phyloP scores from a whole-genome alignment of 768 basidiomycete genomes.

The Tulasnella sp. region DNA sequence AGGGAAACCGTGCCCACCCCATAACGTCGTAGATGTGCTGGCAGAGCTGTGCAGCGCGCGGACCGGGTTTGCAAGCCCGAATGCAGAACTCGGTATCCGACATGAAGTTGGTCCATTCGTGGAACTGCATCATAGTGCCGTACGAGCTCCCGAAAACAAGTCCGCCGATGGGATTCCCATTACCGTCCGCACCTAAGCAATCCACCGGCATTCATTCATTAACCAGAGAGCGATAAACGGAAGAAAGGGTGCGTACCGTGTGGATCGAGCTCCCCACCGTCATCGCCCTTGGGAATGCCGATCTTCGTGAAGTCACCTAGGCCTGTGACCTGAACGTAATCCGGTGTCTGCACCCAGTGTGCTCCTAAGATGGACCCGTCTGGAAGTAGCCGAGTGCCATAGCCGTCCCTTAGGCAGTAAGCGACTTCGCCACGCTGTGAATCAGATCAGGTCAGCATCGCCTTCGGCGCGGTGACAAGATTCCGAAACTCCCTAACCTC shows the following conservation, averaged over 20 bases:
- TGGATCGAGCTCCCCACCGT: conserved; percentile 55
- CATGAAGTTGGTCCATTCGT: conserved; percentile 50
- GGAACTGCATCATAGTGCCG: conserved; percentile 40
- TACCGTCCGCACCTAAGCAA: conserved; percentile 16
- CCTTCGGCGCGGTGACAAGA: background rate
- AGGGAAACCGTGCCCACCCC: background rate
- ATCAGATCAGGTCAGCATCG: background rate
- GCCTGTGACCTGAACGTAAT: conserved; percentile 34
- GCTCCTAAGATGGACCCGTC: conserved; percentile 19
- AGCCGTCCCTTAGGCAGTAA: conserved; percentile 54
- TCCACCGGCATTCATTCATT: background rate
- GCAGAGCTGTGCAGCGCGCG: conserved; percentile 42
- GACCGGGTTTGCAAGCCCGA: conserved; percentile 46
- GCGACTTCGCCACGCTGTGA: conserved; percentile 36
- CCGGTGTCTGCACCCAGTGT: conserved; percentile 21
- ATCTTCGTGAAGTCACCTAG: conserved; percentile 52
- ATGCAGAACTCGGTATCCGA: conserved; percentile 47
- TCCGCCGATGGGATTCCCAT: conserved; percentile 50
- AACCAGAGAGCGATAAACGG: background rate
- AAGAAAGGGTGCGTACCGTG: conserved; percentile 50
- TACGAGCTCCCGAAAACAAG: conserved; percentile 64
- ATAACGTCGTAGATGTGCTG: conserved; percentile 42
- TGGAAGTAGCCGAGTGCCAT: conserved; percentile 21
- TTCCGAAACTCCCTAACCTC: conserved; percentile 45
- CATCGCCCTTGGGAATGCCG: conserved; percentile 52